phyloP scores from a whole-genome alignment of 2,329 filamentous ascomycete genomes.

The Pseudonectria buxi region DNA sequence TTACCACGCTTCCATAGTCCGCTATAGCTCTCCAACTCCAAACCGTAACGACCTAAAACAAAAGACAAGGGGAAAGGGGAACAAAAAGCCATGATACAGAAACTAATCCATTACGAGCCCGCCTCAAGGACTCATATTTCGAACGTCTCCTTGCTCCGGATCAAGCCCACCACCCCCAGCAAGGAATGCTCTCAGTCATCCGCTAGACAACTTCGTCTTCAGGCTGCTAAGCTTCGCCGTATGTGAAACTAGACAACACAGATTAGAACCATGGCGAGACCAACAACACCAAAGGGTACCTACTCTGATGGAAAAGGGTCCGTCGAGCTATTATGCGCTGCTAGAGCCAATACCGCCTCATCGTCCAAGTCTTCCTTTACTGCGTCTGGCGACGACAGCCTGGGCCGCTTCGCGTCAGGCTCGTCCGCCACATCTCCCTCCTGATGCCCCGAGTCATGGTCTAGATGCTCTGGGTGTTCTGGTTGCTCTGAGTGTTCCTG shows the following conservation, averaged over 20 bases:
- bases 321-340: constrained; percentile 34
- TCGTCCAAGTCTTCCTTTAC: constrained; percentile 36
- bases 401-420: constrained; percentile 34
- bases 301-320: constrained; percentile 39
- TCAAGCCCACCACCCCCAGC: too few relatives aligned
- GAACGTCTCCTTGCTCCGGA: background rate
- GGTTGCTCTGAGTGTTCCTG: background rate
- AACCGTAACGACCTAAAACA: background rate
- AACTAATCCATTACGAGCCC: background rate
- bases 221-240: constrained; percentile 34
- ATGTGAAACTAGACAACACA: constrained; percentile 28
- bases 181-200: too few relatives aligned
- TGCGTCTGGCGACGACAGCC: constrained; percentile 25
- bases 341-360: constrained; percentile 42
- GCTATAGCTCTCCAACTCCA: constrained; percentile 5
- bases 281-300: constrained; percentile 12
- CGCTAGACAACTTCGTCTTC: too few relatives aligned
- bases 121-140: too few relatives aligned
- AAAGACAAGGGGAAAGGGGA: too few relatives aligned
- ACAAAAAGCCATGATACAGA: too few relatives aligned
- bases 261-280: constrained; percentile 4
- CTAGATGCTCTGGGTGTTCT: background rate
- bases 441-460: constrained; percentile 10
- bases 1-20: constrained; percentile 1
- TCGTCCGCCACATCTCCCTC: constrained; percentile 25